phyloP scores from a whole-genome alignment of 352 stramenopile species.

The Globisporangium yorkense region DNA sequence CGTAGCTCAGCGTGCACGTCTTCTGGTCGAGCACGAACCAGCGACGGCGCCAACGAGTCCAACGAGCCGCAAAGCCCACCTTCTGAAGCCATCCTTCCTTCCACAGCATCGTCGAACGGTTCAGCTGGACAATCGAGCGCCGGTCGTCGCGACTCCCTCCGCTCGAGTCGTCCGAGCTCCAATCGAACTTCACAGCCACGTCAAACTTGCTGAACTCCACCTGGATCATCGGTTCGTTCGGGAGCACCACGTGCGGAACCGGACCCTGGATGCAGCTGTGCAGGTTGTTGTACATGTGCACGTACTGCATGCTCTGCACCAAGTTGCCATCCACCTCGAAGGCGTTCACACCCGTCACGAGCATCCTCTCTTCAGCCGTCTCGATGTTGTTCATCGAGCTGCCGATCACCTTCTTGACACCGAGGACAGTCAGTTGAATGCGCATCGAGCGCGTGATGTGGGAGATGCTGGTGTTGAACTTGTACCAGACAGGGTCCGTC shows the following conservation, averaged over 20 bases:
- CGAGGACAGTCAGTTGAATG: constrained; percentile 65
- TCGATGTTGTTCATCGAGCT: constrained; percentile 32
- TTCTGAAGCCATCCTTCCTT: constrained; percentile 86
- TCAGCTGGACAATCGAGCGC: constrained; percentile 46
- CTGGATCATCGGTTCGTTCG: constrained; percentile 67
- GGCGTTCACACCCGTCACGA: constrained; percentile 75
- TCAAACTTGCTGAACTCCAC: constrained; percentile 64
- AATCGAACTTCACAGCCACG: constrained; percentile 69
- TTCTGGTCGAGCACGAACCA: constrained; percentile 81
- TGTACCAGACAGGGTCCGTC: constrained; percentile 69
- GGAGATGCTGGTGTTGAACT: constrained; percentile 69
- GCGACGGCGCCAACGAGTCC: constrained; percentile 66
- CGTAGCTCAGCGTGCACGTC: constrained; percentile 76
- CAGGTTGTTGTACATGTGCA: constrained; percentile 81
- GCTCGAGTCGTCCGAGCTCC: constrained; percentile 26
- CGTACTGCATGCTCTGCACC: constrained; percentile 59
- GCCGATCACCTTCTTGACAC: constrained; percentile 62
- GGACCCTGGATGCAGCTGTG: constrained; percentile 61
- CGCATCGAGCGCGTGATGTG: constrained; percentile 71
- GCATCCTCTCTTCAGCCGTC: constrained; percentile 54
- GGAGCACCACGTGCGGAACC: constrained; percentile 65
- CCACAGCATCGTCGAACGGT: constrained; percentile 47
- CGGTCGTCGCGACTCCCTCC: constrained; percentile 33
- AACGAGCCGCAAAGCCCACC: constrained; percentile 61
- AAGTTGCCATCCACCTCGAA: constrained; percentile 77